phyloP scores from a whole-genome alignment of 1,284 basidiomycete genomes.

The Ceratobasidium sp. region DNA sequence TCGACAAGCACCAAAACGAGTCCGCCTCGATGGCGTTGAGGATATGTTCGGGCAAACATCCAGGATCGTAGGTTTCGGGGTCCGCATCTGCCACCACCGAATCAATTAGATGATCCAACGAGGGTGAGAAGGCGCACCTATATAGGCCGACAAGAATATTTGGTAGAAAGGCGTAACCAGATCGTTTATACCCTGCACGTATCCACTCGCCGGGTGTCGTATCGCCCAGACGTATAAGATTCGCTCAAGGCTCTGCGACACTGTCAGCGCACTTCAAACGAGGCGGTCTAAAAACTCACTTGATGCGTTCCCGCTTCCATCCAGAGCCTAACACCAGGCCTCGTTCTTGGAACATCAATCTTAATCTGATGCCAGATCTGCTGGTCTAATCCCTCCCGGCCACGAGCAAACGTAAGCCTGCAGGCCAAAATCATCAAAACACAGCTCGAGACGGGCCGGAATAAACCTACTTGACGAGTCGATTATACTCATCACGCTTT shows the following conservation, averaged over 20 bases:
- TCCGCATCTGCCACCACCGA: no score
- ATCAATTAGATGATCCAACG: conserved; percentile 25
- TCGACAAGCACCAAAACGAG: conserved; percentile 94
- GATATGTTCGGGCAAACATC: conserved; percentile 69
- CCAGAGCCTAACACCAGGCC: conserved; percentile 91
- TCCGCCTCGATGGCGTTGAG: conserved; percentile 91
- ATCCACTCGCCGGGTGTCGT: conserved; percentile 93
- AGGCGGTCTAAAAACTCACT: conserved; percentile 54
- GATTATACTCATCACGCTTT: conserved; percentile 91
- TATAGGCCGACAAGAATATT: conserved; percentile 89
- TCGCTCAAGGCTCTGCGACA: conserved; percentile 78
- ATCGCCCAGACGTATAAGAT: conserved; percentile 98
- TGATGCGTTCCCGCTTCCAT: conserved; percentile 86
- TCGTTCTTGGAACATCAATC: conserved; percentile 92
- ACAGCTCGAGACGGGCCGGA: background rate
- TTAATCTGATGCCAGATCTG: conserved; percentile 99
- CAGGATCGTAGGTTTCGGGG: conserved; percentile 85
- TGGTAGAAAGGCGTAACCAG: conserved; percentile 95
- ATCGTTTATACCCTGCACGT: conserved; percentile 98
- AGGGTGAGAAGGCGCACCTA: conserved; percentile 61
- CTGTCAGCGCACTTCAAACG: conserved; percentile 30
- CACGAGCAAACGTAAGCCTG: conserved; percentile 83
- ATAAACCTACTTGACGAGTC: conserved; percentile 67
- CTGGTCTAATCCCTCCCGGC: conserved; percentile 82
- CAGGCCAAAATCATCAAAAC: background rate